A percentile compares a stretch with the other conserved stretches of the same genome.
phyloP scores from a whole-genome alignment of 2,329 filamentous ascomycete species.

The Xylaria arbuscula region DNA sequence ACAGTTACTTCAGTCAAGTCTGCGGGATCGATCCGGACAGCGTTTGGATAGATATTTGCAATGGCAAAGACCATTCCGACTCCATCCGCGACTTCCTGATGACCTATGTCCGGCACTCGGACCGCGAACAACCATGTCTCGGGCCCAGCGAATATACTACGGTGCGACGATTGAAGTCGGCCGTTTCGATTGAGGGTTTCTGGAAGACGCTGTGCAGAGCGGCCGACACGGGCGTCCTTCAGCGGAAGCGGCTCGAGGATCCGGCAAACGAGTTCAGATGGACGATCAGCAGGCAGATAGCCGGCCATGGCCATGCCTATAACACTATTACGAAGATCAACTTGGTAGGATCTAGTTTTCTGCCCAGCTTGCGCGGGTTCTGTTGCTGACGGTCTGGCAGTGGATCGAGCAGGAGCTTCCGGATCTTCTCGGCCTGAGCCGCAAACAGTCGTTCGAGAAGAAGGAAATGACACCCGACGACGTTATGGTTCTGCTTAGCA shows the following conservation, averaged over 20 bases:
- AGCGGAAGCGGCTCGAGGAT: background rate
- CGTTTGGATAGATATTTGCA: conserved; percentile 9
- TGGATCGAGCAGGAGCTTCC: background rate
- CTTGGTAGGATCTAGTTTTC: background rate
- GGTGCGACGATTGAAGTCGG: background rate
- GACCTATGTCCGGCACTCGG: background rate
- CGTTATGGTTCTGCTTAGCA: too few species aligned
- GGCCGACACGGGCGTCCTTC: background rate
- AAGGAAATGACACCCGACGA: too few species aligned
- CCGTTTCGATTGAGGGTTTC: background rate
- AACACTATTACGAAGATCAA: background rate
- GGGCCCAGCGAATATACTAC: background rate
- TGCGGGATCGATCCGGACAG: background rate
- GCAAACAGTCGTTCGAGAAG: too few species aligned
- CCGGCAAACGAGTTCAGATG: background rate
- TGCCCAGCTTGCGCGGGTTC: background rate
- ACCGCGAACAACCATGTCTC: background rate
- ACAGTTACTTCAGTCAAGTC: background rate
- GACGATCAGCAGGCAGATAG: background rate
- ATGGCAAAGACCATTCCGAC: conserved; percentile 1
- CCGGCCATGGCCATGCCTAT: too few species aligned
- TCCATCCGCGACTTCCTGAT: conserved; percentile 2
- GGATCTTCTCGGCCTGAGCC: too few species aligned
- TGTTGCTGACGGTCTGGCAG: background rate
- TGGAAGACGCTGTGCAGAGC: background rate